phyloP scores from a whole-genome alignment of 768 basidiomycete genomes.

The Leccinum variicolor region DNA sequence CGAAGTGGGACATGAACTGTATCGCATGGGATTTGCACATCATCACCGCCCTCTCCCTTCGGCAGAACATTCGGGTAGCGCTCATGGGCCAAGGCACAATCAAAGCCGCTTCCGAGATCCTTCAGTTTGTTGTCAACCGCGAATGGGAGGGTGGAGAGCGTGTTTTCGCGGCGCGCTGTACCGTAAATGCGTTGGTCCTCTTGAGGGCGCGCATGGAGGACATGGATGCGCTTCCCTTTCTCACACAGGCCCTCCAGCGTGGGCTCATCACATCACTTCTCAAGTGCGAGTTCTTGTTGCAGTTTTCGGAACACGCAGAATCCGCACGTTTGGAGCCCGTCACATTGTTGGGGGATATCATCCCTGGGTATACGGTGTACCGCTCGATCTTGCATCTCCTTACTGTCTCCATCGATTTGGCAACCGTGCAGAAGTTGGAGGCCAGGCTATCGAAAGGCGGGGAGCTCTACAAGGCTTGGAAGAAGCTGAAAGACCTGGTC shows the following conservation, averaged over 20 bases:
- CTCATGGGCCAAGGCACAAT: constrained; percentile 25
- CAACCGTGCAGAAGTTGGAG: constrained; percentile 8
- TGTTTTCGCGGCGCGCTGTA: constrained; percentile 21
- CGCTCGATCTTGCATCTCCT: constrained; percentile 21
- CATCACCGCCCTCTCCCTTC: constrained; percentile 20
- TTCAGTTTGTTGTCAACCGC: constrained; percentile 13
- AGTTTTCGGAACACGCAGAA: constrained; percentile 11
- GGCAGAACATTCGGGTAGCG: constrained; percentile 12
- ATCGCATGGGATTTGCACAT: constrained; percentile 31
- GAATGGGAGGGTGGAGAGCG: constrained; percentile 11
- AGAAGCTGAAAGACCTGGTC: constrained; percentile 15
- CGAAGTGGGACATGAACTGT: constrained; percentile 19
- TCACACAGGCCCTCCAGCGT: constrained; percentile 22
- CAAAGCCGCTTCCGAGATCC: constrained; percentile 21
- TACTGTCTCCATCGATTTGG: constrained; percentile 7
- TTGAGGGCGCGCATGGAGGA: constrained; percentile 21
- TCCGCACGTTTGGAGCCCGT: constrained; percentile 1
- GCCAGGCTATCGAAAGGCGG: constrained; percentile 10
- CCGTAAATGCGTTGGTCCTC: constrained; percentile 17
- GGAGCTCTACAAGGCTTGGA: constrained; percentile 23
- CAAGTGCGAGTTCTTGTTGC: constrained; percentile 21
- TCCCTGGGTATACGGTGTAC: constrained; percentile 25
- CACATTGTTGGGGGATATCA: constrained; percentile 14
- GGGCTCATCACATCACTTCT: constrained; percentile 22
- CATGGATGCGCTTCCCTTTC: constrained; percentile 24